Conservation (phyloP, 148 eudicot genomes). For the Bassia scoparia region DNA sequence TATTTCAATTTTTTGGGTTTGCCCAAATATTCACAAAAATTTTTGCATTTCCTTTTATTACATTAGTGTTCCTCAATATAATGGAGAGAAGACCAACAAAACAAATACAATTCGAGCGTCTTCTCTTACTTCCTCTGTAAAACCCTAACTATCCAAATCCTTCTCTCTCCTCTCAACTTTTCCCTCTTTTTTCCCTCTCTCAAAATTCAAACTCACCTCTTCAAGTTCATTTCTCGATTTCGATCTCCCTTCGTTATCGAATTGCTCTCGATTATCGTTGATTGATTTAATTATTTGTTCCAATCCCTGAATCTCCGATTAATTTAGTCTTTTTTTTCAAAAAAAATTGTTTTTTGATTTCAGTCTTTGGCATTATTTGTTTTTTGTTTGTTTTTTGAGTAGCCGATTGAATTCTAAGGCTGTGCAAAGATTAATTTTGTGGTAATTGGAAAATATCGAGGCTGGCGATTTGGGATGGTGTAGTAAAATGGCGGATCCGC, state of each 20-base stretch:
- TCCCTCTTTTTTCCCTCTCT: neutral
- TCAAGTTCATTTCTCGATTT: neutral
- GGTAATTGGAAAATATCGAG: conserved; percentile 28
- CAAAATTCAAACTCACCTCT: conserved; percentile 1
- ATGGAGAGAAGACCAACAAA: conserved; percentile 19
- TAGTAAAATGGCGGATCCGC: conserved; percentile 84
- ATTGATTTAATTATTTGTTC: conserved; percentile 7
- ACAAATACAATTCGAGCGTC: conserved; percentile 18
- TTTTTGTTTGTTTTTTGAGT: neutral
- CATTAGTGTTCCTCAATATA: neutral
- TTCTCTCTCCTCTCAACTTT: neutral
- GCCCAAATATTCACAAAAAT: no score
- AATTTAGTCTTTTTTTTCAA: neutral
- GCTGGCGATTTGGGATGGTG: conserved; percentile 61
- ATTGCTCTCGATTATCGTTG: conserved; percentile 2
- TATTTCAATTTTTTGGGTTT: no score
- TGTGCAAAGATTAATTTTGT: neutral
- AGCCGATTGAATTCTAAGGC: conserved; percentile 13
- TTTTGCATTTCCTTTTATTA: no score
- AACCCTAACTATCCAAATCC: conserved; percentile 53
- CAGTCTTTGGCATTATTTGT: neutral
- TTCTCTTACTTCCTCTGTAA: conserved; percentile 31
- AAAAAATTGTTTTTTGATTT: neutral
- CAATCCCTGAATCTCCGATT: conserved; percentile 4
- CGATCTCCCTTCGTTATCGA: conserved; percentile 24